A percentile compares a stretch with the other conserved stretches of the same genome.
Evolutionary conservation across 306 rosid species (phyloP).

Genomic region (Rosa multiflora): DNA sequence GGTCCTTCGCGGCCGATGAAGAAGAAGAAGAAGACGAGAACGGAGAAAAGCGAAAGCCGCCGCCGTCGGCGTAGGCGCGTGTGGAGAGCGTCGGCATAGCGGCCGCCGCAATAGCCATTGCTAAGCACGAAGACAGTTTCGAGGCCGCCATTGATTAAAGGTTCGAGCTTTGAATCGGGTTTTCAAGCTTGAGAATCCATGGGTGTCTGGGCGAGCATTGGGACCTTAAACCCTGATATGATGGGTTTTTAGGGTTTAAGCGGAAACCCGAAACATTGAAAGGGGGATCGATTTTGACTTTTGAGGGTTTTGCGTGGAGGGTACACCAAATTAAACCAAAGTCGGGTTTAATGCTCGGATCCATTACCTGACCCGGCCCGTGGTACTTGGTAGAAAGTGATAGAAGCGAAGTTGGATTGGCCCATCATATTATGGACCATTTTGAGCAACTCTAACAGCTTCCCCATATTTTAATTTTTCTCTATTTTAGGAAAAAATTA

Average conservation of each 20-base stretch:
- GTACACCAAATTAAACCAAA: slow-evolving; percentile 1
- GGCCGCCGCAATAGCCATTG: slow-evolving; percentile 70
- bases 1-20: slow-evolving; percentile 35
- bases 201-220: background rate
- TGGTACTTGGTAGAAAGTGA: background rate
- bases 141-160: slow-evolving; percentile 59
- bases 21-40: slow-evolving; percentile 46
- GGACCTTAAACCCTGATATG: background rate
- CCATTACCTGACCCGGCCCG: background rate
- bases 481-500: too few relatives aligned
- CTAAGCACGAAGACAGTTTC: slow-evolving; percentile 59
- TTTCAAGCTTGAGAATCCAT: slow-evolving; percentile 9
- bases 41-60: slow-evolving; percentile 50
- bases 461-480: too few relatives aligned
- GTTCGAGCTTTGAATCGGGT: slow-evolving; percentile 13
- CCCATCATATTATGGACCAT: background rate
- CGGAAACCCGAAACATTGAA: slow-evolving; percentile 10
- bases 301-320: slow-evolving; percentile 3
- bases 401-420: background rate
- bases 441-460: too few relatives aligned
- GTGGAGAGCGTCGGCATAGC: slow-evolving; percentile 23
- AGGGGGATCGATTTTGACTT: background rate
- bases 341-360: background rate
- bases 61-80: slow-evolving; percentile 7
- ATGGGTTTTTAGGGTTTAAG: slow-evolving; percentile 49